Evolutionary conservation across 106 monocot genomes (phyloP), one percentile per base, ranked within the genome.

Genomic region (Dendrobium catenatum): DNA sequence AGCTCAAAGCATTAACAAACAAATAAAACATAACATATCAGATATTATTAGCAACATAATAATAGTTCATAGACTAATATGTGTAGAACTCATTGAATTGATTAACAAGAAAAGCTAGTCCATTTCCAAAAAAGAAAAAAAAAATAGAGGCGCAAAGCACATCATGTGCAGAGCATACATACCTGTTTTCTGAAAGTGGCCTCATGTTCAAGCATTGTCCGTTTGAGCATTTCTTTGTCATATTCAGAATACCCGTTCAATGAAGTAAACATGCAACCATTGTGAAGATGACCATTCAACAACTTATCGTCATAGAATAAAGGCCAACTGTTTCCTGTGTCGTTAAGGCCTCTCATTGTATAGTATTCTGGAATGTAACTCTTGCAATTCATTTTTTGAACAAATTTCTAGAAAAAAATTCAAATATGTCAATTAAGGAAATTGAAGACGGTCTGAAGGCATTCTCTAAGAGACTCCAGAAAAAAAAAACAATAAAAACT

Each of bases 121-220:
- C 27, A 8, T 8, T 68, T 29, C 67, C 22, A 7, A 8, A 26
- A 24, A 68, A 68, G 29, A 67, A n/a, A 67, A 24, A 67, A 24
- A 27, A 27, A 9, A 31, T 27, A 29, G 9, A 5, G 68, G 9
- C 27, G 9, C 27, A 24, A 33, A 9, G 3, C 24, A 29, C 5
- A 4, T 29, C 27, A 56, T n/a, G 49, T 77, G 19, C 6, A 61
- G 61, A 61, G 61, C 61, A 61, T n/a, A 61, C 61, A 51, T 68
- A 95, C 95, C 90, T 95, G 95, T 37, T 87, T 86, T 81, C 80
- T 89, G 81, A 95, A 92, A 61, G 81, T 89, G 70, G 87, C 85
- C 80, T 95, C 92, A 87, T 95, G 95, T 79, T 85, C 84, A 80
- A 95, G 90, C 86, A 95, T 93, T 42, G 81, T 90, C 47, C 84